Base-by-base conservation (phyloP, 176 grass and related monocot species). In the Guadua angustifolia region DNA sequence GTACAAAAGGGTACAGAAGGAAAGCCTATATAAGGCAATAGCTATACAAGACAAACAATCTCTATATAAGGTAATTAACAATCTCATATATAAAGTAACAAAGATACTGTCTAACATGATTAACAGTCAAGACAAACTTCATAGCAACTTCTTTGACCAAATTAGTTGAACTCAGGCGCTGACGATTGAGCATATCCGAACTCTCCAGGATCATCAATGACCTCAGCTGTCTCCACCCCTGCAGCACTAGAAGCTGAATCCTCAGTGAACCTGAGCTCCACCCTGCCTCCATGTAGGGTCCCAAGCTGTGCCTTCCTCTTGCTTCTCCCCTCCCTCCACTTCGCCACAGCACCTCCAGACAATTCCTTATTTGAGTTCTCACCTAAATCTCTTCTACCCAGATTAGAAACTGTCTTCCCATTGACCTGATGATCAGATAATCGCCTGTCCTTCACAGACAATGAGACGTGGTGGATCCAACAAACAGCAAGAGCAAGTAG, bases 261-360 rank as follows among this genome's bases (percentile, higher is more conserved):
- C 17, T 66, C 46, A 14, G 40, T 1, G 16, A 65, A 35, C 56
- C 63, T 43, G 15, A 46, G 64, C 64, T 89, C 82, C 21, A 64
- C 21, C 22, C 26, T 46, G 65, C 19, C 26, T 69, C 55, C 38
- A 6, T 82, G 24, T 10, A 21, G 26, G 0, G 1, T 17, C 36
- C 9, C 11, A 43, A 66, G 13, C 2, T 38, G 46, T 0, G 56
- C 14, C 61, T 82, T 82, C 44, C 65, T 70, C 71, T 65, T 82
- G 35, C 46, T 72, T 49, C 56, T 86, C 21, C 88, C 82, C 19
- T 86, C 72, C 58, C 83, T 86, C 83, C 56, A 29, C 65, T 72
- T 86, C 25, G 57, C 26, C 38, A 17, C 1, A 72, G 50, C 58
- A 64, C 56, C 55, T 26, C 49, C 21, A 65, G 53, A n/a, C 21